Percentiles rank a stretch among this genome's conserved stretches.
These are phyloP conservation scores for Cubamyces sp. DNA, from an alignment of 768 basidiomycete genomes.

Conservation along the genomic window DNA sequence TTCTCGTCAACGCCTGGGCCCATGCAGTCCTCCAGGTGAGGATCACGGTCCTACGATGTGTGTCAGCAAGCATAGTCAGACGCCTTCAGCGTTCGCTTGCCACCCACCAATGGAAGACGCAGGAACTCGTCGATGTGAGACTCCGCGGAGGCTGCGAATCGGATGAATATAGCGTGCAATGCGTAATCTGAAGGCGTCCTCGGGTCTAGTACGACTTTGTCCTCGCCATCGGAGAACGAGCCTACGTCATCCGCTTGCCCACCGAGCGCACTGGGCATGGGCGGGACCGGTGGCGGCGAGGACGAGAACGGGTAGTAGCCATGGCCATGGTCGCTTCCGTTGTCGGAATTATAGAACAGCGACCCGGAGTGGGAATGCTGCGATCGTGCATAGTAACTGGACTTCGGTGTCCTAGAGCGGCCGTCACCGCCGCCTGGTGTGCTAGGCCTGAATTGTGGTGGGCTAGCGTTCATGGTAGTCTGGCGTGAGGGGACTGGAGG, in stretches of 20 bases:
- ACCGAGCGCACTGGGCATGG: constrained; percentile 66
- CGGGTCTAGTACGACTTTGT: constrained; percentile 69
- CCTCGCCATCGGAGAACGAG: constrained; percentile 60
- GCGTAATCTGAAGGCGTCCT: constrained; percentile 90
- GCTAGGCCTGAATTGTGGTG: constrained; percentile 60
- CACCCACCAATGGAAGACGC: constrained; percentile 64
- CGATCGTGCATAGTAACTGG: constrained; percentile 65
- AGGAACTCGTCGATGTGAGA: constrained; percentile 78
- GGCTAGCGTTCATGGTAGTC: constrained; percentile 49
- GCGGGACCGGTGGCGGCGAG: constrained; percentile 80
- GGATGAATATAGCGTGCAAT: constrained; percentile 84
- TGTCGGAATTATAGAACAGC: constrained; percentile 69
- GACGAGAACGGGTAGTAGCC: constrained; percentile 42
- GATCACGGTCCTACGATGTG: constrained; percentile 63
- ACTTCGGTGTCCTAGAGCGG: constrained; percentile 45
- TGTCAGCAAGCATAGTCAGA: background rate
- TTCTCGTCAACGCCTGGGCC: constrained; percentile 74
- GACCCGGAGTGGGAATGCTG: constrained; percentile 81
- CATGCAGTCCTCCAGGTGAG: constrained; percentile 65
- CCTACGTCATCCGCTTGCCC: constrained; percentile 44
- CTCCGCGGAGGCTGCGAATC: constrained; percentile 82
- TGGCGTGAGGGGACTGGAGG: constrained; percentile 42
- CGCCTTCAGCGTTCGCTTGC: background rate
- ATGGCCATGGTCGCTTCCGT: constrained; percentile 69
- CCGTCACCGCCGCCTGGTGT: constrained; percentile 59